Evolutionary conservation across 495 filamentous ascomycete species (phyloP).

Genomic region (Mycothermus thermophilus): DNA sequence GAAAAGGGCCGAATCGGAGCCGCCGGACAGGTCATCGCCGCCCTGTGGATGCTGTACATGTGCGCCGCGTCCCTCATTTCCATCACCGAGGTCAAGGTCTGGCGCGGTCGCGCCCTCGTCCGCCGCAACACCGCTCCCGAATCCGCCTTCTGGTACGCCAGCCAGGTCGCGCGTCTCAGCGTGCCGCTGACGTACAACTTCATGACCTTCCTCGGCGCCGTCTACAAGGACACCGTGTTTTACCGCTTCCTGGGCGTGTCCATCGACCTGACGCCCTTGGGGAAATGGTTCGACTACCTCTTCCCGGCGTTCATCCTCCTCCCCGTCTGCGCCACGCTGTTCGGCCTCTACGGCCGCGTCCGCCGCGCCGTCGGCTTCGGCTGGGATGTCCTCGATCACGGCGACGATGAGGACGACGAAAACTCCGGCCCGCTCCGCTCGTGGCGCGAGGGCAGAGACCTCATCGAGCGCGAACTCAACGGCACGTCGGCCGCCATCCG

Average conservation of each 20-base stretch:
- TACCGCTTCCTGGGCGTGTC: slow-evolving; percentile 72
- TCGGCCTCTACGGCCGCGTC: slow-evolving; percentile 76
- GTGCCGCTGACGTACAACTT: slow-evolving; percentile 94
- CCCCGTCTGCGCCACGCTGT: slow-evolving; percentile 67
- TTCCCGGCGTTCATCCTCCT: slow-evolving; percentile 80
- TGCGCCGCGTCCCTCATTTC: slow-evolving; percentile 65
- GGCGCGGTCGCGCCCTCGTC: slow-evolving; percentile 85
- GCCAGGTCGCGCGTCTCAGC: slow-evolving; percentile 76
- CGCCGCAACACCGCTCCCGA: slow-evolving; percentile 80
- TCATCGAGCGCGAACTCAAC: slow-evolving; percentile 80
- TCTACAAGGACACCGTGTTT: slow-evolving; percentile 64
- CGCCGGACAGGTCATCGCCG: slow-evolving; percentile 68
- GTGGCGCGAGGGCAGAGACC: slow-evolving; percentile 86
- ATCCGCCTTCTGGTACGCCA: slow-evolving; percentile 87
- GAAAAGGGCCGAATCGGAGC: slow-evolving; percentile 61
- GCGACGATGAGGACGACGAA: slow-evolving; percentile 47
- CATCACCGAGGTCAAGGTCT: slow-evolving; percentile 80
- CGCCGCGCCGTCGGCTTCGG: slow-evolving; percentile 66
- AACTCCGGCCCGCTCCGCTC: slow-evolving; percentile 44
- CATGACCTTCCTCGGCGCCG: slow-evolving; percentile 63
- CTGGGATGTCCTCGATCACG: slow-evolving; percentile 60
- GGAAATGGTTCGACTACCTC: slow-evolving; percentile 70
- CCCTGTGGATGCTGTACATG: slow-evolving; percentile 91
- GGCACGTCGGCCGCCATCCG: slow-evolving; percentile 33
- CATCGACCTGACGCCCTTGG: slow-evolving; percentile 74